These are phyloP conservation scores for Podaxis sp. DNA, from an alignment of 768 basidiomycete genomes.

Conservation along the genomic window DNA sequence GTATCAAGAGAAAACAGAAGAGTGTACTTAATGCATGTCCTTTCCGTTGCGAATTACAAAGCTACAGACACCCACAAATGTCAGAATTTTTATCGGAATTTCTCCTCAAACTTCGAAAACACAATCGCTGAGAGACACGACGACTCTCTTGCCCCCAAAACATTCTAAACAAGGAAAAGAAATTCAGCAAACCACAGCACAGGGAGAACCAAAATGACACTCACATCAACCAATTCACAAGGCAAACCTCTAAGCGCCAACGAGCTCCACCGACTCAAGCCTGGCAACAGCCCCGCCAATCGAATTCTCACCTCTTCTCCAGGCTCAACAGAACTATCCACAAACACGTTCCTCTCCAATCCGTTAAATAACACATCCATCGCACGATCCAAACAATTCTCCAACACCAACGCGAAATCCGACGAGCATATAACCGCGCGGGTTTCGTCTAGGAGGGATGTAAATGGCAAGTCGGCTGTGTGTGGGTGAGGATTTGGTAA, in stretches of 20 bases:
- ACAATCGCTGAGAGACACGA: slow-evolving; percentile 69
- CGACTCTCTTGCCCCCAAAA: slow-evolving; percentile 64
- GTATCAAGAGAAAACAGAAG: too few relatives aligned
- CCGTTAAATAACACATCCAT: slow-evolving; percentile 61
- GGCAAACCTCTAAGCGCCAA: slow-evolving; percentile 65
- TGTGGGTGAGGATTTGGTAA: slow-evolving; percentile 26
- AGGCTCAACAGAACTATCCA: slow-evolving; percentile 18
- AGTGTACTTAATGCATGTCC: too few relatives aligned
- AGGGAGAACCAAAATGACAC: slow-evolving; percentile 27
- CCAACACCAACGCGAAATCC: slow-evolving; percentile 71
- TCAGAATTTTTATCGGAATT: slow-evolving; percentile 26
- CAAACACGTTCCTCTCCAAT: slow-evolving; percentile 66
- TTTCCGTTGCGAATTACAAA: too few relatives aligned
- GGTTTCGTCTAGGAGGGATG: slow-evolving; percentile 67
- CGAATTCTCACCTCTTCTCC: slow-evolving; percentile 53
- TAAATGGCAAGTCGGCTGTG: slow-evolving; percentile 50
- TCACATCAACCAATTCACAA: slow-evolving; percentile 82
- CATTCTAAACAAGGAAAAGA: slow-evolving; percentile 37
- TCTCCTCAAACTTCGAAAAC: slow-evolving; percentile 66
- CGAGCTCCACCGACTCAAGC: slow-evolving; percentile 75
- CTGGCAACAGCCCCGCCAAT: slow-evolving; percentile 79
- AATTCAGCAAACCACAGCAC: neutral
- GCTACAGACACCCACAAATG: neutral
- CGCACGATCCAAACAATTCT: slow-evolving; percentile 70
- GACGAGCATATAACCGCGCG: slow-evolving; percentile 56